A percentile compares a stretch with the other conserved stretches of the same genome.
Conservation (phyloP, 2,329 filamentous ascomycete species). For the Graphilbum fragrans region DNA sequence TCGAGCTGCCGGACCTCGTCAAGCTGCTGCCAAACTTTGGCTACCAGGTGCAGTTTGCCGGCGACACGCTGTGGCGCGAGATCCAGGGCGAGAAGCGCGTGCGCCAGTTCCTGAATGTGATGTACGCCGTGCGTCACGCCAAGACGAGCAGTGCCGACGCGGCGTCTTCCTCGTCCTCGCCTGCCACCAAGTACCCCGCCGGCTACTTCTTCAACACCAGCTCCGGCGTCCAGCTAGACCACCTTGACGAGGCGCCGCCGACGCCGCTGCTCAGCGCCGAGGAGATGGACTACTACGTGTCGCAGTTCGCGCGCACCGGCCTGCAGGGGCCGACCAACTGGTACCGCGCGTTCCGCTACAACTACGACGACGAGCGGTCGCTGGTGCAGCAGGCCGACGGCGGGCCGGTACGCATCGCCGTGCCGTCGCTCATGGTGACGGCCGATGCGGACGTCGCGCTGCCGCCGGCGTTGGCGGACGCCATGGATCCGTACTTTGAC, state of each 20-base stretch:
- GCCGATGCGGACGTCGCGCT: conserved; percentile 62
- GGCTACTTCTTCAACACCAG: conserved; percentile 39
- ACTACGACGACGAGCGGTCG: conserved; percentile 61
- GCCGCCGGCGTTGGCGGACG: conserved; percentile 54
- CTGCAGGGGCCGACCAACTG: conserved; percentile 75
- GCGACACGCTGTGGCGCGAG: conserved; percentile 48
- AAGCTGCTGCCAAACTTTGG: conserved; percentile 53
- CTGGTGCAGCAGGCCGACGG: conserved; percentile 44
- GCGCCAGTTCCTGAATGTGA: conserved; percentile 53
- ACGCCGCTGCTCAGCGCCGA: conserved; percentile 51
- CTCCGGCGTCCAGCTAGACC: conserved; percentile 52
- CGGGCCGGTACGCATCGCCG: conserved; percentile 28
- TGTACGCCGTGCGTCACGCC: conserved; percentile 56
- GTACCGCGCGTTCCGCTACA: conserved; percentile 66
- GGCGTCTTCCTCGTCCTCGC: neutral
- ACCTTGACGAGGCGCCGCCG: conserved; percentile 42
- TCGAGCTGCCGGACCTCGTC: conserved; percentile 43
- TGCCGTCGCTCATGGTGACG: conserved; percentile 63
- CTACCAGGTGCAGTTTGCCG: conserved; percentile 75
- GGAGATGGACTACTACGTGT: conserved; percentile 66
- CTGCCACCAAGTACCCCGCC: conserved; percentile 18
- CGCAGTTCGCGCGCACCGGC: conserved; percentile 59
- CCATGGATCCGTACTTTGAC: conserved; percentile 58
- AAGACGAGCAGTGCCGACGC: conserved; percentile 21
- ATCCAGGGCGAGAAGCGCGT: conserved; percentile 42